These are phyloP conservation scores for Camellia lanceoleosa DNA, from an alignment of 148 eudicot genomes.

Conservation along the genomic window DNA sequence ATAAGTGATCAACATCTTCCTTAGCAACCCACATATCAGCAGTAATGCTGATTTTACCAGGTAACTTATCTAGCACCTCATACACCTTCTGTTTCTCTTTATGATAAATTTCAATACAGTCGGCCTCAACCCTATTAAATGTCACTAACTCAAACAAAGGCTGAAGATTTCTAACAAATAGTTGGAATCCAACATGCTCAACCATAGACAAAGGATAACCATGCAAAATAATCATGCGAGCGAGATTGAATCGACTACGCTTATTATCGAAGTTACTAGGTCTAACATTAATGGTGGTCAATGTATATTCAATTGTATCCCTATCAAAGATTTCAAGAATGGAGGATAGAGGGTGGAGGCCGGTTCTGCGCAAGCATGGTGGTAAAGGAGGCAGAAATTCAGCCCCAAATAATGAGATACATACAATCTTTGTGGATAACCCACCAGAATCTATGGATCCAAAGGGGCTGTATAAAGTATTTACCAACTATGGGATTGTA, in stretches of 20 bases:
- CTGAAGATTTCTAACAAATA: slow-evolving; percentile 51
- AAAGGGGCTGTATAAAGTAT: too few species aligned
- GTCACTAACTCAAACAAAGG: slow-evolving; percentile 45
- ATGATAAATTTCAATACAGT: slow-evolving; percentile 45
- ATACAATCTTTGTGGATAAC: too few species aligned
- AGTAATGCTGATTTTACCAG: slow-evolving; percentile 71
- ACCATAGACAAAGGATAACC: slow-evolving; percentile 52
- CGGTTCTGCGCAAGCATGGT: too few species aligned
- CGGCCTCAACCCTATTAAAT: slow-evolving; percentile 38
- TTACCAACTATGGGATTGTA: too few species aligned
- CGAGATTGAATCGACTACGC: slow-evolving; percentile 40
- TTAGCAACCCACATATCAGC: slow-evolving; percentile 62
- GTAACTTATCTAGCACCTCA: slow-evolving; percentile 65
- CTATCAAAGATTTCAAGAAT: too few species aligned
- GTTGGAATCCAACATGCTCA: slow-evolving; percentile 47
- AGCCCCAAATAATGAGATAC: too few species aligned
- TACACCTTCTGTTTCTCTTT: slow-evolving; percentile 73
- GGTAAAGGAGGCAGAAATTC: too few species aligned
- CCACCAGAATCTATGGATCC: too few species aligned
- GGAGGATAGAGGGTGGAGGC: too few species aligned
- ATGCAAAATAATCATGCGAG: slow-evolving; percentile 55
- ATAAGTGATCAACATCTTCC: slow-evolving; percentile 58
- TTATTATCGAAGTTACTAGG: slow-evolving; percentile 34
- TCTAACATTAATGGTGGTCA: slow-evolving; percentile 2
- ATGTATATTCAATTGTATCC: too few species aligned